Evolutionary conservation across 108 stramenopile genomes (phyloP), one percentile per base, ranked within the genome.

Genomic region (Fistulifera solaris): DNA sequence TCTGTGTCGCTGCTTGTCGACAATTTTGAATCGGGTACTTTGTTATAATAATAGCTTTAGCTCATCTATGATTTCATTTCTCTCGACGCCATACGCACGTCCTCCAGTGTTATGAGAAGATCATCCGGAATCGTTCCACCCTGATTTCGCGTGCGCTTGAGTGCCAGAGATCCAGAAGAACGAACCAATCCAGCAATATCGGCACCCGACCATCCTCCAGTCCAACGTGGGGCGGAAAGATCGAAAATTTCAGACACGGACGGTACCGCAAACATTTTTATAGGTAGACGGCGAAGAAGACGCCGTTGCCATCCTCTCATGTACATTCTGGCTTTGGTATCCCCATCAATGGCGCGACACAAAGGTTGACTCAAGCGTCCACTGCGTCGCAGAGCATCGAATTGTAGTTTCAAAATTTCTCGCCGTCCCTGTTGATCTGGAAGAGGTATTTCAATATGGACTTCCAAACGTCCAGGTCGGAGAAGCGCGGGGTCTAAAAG

Each of bases 121-220:
- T 70, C 70, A 22, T 75, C 66, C 31, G 31, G 31, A 16, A 88
- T 56, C 21, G 83, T 83, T 44, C 59, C 62, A 0, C 87, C 83
- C 51, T 82, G 76, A 40, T 56, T 55, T 38, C 83, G 44, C 15
- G 76, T 64, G 42, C 83, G 54, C 15, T 72, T 38, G 18, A 95
- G 58, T 19, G 90, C 87, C 40, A 85, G 68, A 11, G 88, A 91
- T 23, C 87, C 88, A 38, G 94, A 86, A 62, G 77, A 80, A 35
- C 89, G 81, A 13, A 89, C 90, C 38, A 96, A 66, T 27, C 90
- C 95, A 19, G 86, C 81, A 63, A 96, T 85, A 54, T 96, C 95
- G 7, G 95, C 90, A 27, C 95, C 95, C 25, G 80, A 73, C 62
- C 90, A 93, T 3, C 83, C 85, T 17, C 59, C 79, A 5, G 88